phyloP scores from a whole-genome alignment of 2,329 filamentous ascomycete species.

The Helotiales sp. region DNA sequence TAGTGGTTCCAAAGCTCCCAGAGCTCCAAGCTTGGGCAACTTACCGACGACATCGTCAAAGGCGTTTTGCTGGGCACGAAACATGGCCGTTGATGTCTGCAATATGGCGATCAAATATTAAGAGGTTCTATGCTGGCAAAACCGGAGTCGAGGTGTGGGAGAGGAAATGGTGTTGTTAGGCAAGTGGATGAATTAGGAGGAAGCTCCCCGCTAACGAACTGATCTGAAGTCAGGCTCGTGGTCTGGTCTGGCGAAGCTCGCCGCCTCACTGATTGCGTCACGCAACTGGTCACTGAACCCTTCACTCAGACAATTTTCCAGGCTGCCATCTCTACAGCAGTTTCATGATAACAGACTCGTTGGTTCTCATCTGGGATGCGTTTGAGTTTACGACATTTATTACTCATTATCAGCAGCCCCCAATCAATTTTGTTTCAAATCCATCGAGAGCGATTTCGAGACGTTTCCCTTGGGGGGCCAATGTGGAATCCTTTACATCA shows the following conservation, averaged over 20 bases:
- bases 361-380: too few species aligned
- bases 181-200: background rate
- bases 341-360: too few species aligned
- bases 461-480: too few species aligned
- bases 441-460: too few species aligned
- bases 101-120: background rate
- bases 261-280: constrained; percentile 9
- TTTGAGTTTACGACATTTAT: too few species aligned
- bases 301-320: background rate
- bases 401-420: too few species aligned
- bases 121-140: background rate
- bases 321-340: background rate
- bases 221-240: constrained; percentile 2
- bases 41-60: constrained; percentile 74
- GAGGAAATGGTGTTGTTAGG: constrained; percentile 2
- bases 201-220: constrained; percentile 29
- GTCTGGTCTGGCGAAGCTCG: constrained; percentile 9
- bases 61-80: constrained; percentile 67
- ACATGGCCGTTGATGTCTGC: constrained; percentile 49
- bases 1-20: constrained; percentile 17
- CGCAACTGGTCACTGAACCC: background rate
- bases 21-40: constrained; percentile 38
- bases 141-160: constrained; percentile 6
- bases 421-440: too few species aligned
- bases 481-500: too few species aligned